Evolutionary conservation across 2,329 filamentous ascomycete genomes (phyloP).

Genomic region (Cladosporium sp.): DNA sequence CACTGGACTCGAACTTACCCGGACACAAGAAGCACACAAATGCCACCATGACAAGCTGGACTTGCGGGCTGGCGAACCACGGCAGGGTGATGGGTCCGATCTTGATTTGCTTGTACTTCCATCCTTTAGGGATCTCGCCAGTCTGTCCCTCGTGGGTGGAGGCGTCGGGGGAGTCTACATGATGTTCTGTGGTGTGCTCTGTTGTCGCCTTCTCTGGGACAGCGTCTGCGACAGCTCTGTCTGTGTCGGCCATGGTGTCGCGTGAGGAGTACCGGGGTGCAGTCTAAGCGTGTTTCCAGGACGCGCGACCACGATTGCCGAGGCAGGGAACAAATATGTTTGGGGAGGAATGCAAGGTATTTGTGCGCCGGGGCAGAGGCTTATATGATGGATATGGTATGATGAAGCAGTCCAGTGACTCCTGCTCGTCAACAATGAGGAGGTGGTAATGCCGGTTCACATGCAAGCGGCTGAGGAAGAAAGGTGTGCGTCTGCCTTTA

Average conservation of each 20-base stretch:
- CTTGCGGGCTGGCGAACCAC: conserved; percentile 53
- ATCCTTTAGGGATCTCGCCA: conserved; percentile 45
- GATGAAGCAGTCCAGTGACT: not conserved
- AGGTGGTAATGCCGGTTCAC: conserved; percentile 8
- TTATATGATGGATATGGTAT: not conserved
- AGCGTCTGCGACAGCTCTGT: conserved; percentile 24
- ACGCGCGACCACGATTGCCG: conserved; percentile 6
- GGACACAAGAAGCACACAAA: conserved; percentile 58
- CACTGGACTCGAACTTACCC: conserved; percentile 32
- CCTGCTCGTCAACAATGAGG: not conserved
- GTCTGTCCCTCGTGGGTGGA: conserved; percentile 23
- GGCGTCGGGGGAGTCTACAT: conserved; percentile 21
- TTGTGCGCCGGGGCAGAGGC: not conserved
- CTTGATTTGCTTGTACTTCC: conserved; percentile 51
- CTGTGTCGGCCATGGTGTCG: conserved; percentile 19
- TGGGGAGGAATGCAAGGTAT: not conserved
- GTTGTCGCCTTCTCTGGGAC: conserved; percentile 27
- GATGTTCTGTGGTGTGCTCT: conserved; percentile 19
- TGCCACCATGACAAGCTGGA: conserved; percentile 53
- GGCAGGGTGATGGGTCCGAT: conserved; percentile 47
- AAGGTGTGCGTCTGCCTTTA: conserved; percentile 4
- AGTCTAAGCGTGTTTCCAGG: not conserved
- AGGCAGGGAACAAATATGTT: not conserved
- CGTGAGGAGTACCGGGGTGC: conserved; percentile 17
- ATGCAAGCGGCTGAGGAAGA: conserved; percentile 15